Base-by-base conservation (phyloP, 352 stramenopile genomes). In the Thraustochytrium striatum region DNA sequence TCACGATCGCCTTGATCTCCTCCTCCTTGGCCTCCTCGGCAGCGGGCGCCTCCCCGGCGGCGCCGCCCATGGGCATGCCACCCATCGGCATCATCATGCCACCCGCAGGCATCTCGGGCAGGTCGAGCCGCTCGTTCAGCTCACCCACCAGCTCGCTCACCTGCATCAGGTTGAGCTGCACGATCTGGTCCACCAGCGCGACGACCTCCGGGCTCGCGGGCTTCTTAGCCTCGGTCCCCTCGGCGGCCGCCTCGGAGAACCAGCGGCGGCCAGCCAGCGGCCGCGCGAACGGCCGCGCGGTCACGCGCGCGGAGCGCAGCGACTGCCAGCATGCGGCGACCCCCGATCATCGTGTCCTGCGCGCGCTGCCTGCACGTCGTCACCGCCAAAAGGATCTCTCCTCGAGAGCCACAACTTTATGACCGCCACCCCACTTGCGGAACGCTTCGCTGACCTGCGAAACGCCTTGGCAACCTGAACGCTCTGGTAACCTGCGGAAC, bases 31-130 rank as follows among this genome's bases (percentile, higher is more conserved):
- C 70, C 0, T 72, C 70, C 25, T 70, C 61, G 25, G 61, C 61
- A 58, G 61, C 70, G 30, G 25, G 57, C 11, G 52, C 70, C 7
- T 32, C 38, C 3, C 21, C 58, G 7, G 70, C 55, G 43, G 32
- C 68, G 21, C 13, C 68, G 32, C 8, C 52, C 30, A 39, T 7
- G 16, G 65, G 65, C 65, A 69, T 73, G 50, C 3, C 28, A 35
- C 55, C 55, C 55, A 80, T 72, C 32, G 50, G 53, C 70, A 73
- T 70, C 70, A 75, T 75, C 65, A 75, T 75, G 7, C 65, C 65
- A 43, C 65, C 65, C 8, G 65, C 39, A 38, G 65, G 65, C 65
- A 75, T 75, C n/a, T 58, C 65, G 9, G 70, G 70, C 16, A 80
- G 38, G 70, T 80, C 79, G 5, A 80, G 58, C 3, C 58, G 38